Evolutionary conservation across 768 basidiomycete genomes (phyloP), one percentile per base, ranked within the genome.

Genomic region (Hemileccinum impolitum): DNA sequence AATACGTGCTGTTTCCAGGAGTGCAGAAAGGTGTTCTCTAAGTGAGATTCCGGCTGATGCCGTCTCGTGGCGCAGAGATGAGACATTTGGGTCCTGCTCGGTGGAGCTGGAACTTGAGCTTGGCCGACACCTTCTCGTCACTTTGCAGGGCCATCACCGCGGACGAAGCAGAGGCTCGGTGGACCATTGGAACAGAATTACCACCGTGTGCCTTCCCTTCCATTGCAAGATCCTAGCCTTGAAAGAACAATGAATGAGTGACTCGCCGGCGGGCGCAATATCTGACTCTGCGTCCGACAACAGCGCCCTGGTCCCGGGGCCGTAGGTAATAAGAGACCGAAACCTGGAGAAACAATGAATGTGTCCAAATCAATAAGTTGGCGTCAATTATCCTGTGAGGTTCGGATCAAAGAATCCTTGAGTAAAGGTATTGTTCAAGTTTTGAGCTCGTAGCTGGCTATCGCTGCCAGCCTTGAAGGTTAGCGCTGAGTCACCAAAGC

Each of bases 151-250:
- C 39, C 40, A 56, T 57, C 47, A 31, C 56, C 60, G 53, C 57
- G 60, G 57, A 49, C 53, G 50, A 55, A 62, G 46, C 31, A 32
- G 45, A n/a, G 19, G n/a, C n/a, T 14, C 19, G 25, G 35, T 38
- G 17, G 39, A 35, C 34, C 26, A 17, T 38, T 46, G 21, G 32
- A 23, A 39, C 11, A 39, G 44, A 40, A 53, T 43, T 48, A 13
- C 31, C 34, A 12, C 45, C 42, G 39, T 31, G 25, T 1, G 18
- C 47, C 56, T 60, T 61, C 59, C 51, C 54, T 61, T 49, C 32
- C 48, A 30, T 39, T 11, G 25, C n/a, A 8, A 30, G 2, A 30
- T 30, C 28, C 28, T 4, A 57, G 34, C 39, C 18, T 46, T 49
- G 59, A 43, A 26, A 23, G 47, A 42, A 62, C 48, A 56, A 50